Conservation (phyloP, 139 green algal species). For the Nannochloris sp. region DNA sequence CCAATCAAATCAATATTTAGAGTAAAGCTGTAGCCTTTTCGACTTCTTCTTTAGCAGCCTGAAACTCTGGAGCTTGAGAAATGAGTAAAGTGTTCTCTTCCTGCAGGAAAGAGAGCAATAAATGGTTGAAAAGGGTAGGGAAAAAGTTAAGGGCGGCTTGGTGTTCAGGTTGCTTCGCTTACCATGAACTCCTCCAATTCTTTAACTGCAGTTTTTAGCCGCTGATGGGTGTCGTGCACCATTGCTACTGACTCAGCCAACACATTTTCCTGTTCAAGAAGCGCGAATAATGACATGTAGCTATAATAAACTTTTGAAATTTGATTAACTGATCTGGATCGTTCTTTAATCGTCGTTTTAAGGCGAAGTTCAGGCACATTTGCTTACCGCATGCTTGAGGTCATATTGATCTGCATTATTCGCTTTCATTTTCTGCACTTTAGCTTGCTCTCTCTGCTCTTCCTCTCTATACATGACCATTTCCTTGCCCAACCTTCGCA, state of each 20-base stretch:
- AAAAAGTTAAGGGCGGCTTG: no score
- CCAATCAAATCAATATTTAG: no score
- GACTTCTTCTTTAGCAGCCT: background rate
- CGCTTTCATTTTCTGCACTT: slow-evolving; percentile 65
- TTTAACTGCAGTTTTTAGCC: slow-evolving; percentile 58
- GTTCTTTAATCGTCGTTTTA: no score
- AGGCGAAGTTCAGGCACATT: background rate
- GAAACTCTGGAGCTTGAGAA: background rate
- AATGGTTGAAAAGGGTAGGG: no score
- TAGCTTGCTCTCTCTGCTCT: slow-evolving; percentile 48
- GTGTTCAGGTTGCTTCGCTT: no score
- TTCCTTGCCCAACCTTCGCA: slow-evolving; percentile 75
- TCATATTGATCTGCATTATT: slow-evolving; percentile 57
- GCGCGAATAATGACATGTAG: background rate
- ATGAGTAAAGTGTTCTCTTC: background rate
- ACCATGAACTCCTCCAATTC: slow-evolving; percentile 69
- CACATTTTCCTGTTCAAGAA: slow-evolving; percentile 70
- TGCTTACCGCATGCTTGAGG: slow-evolving; percentile 75
- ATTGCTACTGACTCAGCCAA: slow-evolving; percentile 77
- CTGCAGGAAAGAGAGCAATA: background rate
- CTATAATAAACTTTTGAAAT: background rate
- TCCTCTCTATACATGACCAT: slow-evolving; percentile 72
- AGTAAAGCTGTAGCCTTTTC: background rate
- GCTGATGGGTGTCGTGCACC: slow-evolving; percentile 74
- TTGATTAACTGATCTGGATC: background rate